phyloP scores from a whole-genome alignment of 805 yeast genomes.

The Candida stauntonica region DNA sequence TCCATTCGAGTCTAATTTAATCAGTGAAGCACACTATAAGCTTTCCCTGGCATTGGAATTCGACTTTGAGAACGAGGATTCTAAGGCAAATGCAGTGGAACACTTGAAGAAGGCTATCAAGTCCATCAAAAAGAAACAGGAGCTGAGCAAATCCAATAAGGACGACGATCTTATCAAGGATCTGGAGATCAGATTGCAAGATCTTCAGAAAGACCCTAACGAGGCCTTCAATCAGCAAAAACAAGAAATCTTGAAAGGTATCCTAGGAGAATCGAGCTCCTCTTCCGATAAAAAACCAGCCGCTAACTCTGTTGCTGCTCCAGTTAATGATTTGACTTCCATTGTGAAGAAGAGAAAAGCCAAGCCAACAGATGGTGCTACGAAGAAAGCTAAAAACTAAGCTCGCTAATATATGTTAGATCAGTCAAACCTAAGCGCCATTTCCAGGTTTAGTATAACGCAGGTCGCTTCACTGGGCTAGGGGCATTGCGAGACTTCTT shows the following conservation, averaged over 20 bases:
- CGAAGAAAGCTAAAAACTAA: constrained; percentile 20
- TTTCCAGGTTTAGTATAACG: not conserved
- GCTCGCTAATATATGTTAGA: not conserved
- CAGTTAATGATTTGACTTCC: constrained; percentile 58
- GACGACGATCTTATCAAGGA: constrained; percentile 49
- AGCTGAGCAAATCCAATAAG: constrained; percentile 32
- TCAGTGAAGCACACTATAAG: constrained; percentile 80
- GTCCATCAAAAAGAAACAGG: constrained; percentile 33
- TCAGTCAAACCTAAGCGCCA: not conserved
- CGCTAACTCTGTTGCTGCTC: constrained; percentile 21
- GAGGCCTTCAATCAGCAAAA: constrained; percentile 47
- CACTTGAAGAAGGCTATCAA: constrained; percentile 51
- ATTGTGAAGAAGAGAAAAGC: constrained; percentile 55
- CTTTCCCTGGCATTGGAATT: constrained; percentile 77
- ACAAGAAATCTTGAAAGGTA: constrained; percentile 49
- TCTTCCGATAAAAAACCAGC: constrained; percentile 25
- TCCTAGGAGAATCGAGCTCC: constrained; percentile 46
- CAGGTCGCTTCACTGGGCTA: too few relatives aligned
- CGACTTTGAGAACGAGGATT: constrained; percentile 45
- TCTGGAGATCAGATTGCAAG: constrained; percentile 50
- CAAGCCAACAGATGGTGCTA: constrained; percentile 10
- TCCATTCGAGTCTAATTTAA: constrained; percentile 46
- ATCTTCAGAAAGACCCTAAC: constrained; percentile 48
- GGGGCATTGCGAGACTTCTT: not conserved
- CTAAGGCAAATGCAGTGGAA: constrained; percentile 47